Base-by-base conservation (phyloP, 371 early-diverging fungal genomes). In the Mucor piriformis region DNA sequence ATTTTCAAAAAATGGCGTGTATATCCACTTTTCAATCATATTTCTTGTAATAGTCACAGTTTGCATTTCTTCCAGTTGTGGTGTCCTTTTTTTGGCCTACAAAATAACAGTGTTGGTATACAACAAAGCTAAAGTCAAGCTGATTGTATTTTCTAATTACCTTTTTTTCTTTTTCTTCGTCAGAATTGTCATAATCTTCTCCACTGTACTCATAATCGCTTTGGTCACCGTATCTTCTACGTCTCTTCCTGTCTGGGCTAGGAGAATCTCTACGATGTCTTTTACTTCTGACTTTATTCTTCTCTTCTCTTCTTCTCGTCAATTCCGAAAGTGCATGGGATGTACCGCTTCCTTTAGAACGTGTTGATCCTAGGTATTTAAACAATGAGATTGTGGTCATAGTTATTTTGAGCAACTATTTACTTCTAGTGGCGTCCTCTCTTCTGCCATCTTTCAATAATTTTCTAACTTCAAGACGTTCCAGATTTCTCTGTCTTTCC, bases 1-100 rank as follows among this genome's bases (percentile, higher is more conserved):
- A 6, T 84, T 72, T 52, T 84, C 81, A 65, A 92, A 89, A 52
- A 88, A 88, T 2, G 91, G 88, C 12, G 81, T 70, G 70, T 86
- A 84, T 20, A 87, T 64, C 92, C 92, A 92, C 44, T 86, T 83
- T 49, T 88, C 91, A 23, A 92, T 68, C 59, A 79, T 72, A 43
- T 78, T 76, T 37, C 92, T 79, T 21, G 83, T 60, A 24, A 92
- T 57, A 21, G 80, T 73, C 20, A 89, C 81, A 5, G 74, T 50
- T 49, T 86, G 83, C 18, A 91, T 70, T 27, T 89, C 88, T 13
- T 85, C 84, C 33, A 88, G 56, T 0, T 80, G 76, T 1, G 87
- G 81, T 33, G 77, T 59, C 61, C 81, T 67, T 68, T 81, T 78
- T 8, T 73, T 64, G 12, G 75, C 57, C 70, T 72, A 66, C 4